A percentile compares a stretch with the other conserved stretches of the same genome.
phyloP scores from a whole-genome alignment of 371 early-diverging fungal genomes.

The Apophysomyces ossiformis region DNA sequence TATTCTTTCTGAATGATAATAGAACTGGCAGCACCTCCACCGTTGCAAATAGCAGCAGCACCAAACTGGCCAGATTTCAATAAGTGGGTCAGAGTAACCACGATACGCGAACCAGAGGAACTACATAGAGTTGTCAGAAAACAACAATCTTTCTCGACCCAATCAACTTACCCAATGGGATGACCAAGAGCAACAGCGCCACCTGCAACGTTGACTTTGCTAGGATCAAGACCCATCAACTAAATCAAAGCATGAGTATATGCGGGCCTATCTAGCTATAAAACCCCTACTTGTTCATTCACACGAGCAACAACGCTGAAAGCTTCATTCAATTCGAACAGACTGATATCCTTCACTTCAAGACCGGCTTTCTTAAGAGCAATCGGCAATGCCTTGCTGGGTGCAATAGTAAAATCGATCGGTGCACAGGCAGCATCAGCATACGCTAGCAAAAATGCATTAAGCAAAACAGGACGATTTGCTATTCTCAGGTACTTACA shows the following conservation, averaged over 20 bases:
- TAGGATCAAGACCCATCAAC: slow-evolving; percentile 74
- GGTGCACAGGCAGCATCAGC: slow-evolving; percentile 89
- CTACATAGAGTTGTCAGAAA: slow-evolving; percentile 21
- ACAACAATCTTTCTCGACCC: too few species aligned
- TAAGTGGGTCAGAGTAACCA: slow-evolving; percentile 85
- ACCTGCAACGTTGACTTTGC: slow-evolving; percentile 85
- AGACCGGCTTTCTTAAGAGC: slow-evolving; percentile 82
- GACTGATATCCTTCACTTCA: slow-evolving; percentile 72
- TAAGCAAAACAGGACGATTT: neutral
- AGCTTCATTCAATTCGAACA: slow-evolving; percentile 96
- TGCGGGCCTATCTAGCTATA: neutral
- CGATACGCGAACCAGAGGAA: slow-evolving; percentile 87
- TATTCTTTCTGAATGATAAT: slow-evolving; percentile 79
- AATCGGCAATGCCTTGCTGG: slow-evolving; percentile 90
- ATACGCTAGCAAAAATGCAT: slow-evolving; percentile 39
- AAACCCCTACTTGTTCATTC: slow-evolving; percentile 61
- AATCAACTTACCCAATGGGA: slow-evolving; percentile 75
- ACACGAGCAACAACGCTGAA: slow-evolving; percentile 91
- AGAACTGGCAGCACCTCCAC: slow-evolving; percentile 91
- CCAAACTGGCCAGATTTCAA: slow-evolving; percentile 83
- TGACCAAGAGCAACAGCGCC: slow-evolving; percentile 95
- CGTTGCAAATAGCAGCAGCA: slow-evolving; percentile 91
- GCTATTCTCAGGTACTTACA: slow-evolving; percentile 33
- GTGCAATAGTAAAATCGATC: slow-evolving; percentile 93
- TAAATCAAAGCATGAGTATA: slow-evolving; percentile 27